Evolutionary conservation across 371 early-diverging fungal species (phyloP).

Genomic region (Circinella umbellata): DNA sequence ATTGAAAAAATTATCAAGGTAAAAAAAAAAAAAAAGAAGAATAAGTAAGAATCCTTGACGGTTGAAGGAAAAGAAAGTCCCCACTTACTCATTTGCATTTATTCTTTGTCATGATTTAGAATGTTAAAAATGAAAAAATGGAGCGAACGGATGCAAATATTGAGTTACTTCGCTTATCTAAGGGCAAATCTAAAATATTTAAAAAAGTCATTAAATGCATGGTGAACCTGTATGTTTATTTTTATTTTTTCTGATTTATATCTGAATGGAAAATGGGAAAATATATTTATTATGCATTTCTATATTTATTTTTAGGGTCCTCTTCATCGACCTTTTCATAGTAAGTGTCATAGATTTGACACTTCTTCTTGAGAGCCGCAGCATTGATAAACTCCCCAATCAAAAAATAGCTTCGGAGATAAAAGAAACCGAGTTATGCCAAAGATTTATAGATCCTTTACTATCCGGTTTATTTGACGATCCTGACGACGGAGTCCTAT

Average conservation of each 20-base stretch:
- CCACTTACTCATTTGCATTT: not conserved
- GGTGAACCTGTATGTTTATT: not conserved
- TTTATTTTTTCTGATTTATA: not conserved
- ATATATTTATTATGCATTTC: too few relatives aligned
- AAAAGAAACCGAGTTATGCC: constrained; percentile 1
- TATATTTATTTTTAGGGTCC: too few relatives aligned
- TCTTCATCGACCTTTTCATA: too few relatives aligned
- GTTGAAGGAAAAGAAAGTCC: not conserved
- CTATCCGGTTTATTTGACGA: constrained; percentile 13
- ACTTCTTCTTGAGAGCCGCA: too few relatives aligned
- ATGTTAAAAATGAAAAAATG: not conserved
- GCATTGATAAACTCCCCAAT: too few relatives aligned
- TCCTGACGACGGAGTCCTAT: constrained; percentile 1
- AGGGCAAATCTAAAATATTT: not conserved
- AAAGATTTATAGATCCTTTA: constrained; percentile 2
- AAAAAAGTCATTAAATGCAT: not conserved
- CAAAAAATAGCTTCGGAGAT: too few relatives aligned
- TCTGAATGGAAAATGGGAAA: too few relatives aligned
- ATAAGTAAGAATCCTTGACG: not conserved
- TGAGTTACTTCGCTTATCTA: not conserved
- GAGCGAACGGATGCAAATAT: not conserved
- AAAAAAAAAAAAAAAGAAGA: constrained; percentile 1
- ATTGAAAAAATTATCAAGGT: not conserved
- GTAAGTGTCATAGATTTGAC: too few relatives aligned
- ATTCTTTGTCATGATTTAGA: not conserved